Evolutionary conservation across 495 filamentous ascomycete species (phyloP).

Genomic region (Bryoglossum gracile): DNA sequence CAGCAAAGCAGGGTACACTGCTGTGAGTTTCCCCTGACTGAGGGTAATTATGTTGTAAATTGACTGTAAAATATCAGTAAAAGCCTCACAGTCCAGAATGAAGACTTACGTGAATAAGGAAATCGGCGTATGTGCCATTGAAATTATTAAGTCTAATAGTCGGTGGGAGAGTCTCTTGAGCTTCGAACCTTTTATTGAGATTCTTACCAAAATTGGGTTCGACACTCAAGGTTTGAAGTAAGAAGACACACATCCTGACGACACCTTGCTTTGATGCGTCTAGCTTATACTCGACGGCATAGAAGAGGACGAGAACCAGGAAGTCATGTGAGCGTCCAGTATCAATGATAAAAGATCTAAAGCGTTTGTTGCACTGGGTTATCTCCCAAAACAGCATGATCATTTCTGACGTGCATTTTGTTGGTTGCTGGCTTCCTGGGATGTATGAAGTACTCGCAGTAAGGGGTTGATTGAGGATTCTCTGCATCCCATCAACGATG

Average conservation of each 20-base stretch:
- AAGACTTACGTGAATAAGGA: conserved; percentile 73
- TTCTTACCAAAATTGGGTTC: conserved; percentile 87
- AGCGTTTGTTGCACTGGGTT: conserved; percentile 95
- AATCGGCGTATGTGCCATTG: conserved; percentile 88
- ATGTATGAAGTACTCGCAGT: conserved; percentile 83
- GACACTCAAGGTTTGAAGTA: conserved; percentile 90
- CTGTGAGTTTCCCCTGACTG: conserved; percentile 84
- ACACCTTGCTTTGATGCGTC: conserved; percentile 87
- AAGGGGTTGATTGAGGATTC: conserved; percentile 86
- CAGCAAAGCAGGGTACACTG: conserved; percentile 86
- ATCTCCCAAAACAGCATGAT: conserved; percentile 98
- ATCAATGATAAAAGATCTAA: conserved; percentile 94
- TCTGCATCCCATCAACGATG: conserved; percentile 90
- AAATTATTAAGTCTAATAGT: conserved; percentile 78
- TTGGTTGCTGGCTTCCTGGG: conserved; percentile 71
- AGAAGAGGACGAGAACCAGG: conserved; percentile 82
- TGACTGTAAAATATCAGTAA: conserved; percentile 53
- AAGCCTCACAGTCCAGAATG: neutral
- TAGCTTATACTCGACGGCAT: conserved; percentile 78
- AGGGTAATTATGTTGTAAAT: conserved; percentile 87
- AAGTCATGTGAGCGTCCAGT: conserved; percentile 93
- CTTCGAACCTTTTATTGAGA: conserved; percentile 82
- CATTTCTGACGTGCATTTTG: conserved; percentile 92
- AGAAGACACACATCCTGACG: conserved; percentile 93
- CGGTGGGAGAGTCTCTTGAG: conserved; percentile 77